Evolutionary conservation across 768 basidiomycete species (phyloP), one percentile per base, ranked within the genome.

Genomic region (Boletus eberwhitei): DNA sequence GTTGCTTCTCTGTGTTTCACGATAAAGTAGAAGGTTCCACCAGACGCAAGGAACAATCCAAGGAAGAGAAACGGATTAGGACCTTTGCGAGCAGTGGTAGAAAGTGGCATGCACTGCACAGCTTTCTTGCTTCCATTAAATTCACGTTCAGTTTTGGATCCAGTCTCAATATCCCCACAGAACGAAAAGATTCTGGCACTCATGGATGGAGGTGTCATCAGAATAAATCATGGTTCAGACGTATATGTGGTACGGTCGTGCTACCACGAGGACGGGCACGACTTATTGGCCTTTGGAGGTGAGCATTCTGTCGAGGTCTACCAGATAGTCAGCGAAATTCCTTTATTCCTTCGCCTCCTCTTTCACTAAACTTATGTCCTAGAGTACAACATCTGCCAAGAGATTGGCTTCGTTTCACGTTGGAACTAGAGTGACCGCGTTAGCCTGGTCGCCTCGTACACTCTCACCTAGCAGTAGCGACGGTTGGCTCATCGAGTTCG

Each of bases 361-460:
- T 49, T 12, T 51, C 50, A 50, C 58, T 63, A 31, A 59, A 51
- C 8, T 43, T 32, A 43, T 48, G 56, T 51, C 41, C 34, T 63
- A 82, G 79, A 72, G 69, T 61, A 71, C 75, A 60, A 68, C 77
- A 0, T 71, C 75, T 17, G 78, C 71, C 63, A 74, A 73, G 54
- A 73, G 72, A 35, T 61, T 93, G 61, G 88, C 88, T 41, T 83
- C 83, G 19, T 92, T 92, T 63, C 80, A 88, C 71, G 71, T 92
- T 40, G 90, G 90, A 19, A 75, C 78, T 11, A 78, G 82, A 47
- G 77, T 88, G 40, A 90, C 87, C 3, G 81, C 91, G 5, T 68
- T 93, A 14, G 88, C 90, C 3, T 93, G 88, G 86, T 92, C 90
- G 3, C 77, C 88, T 38, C 74, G 77, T 13, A 76, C 87, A 8